Evolutionary conservation across 1,284 basidiomycete species (phyloP).

Genomic region (Vanrija sp.): DNA sequence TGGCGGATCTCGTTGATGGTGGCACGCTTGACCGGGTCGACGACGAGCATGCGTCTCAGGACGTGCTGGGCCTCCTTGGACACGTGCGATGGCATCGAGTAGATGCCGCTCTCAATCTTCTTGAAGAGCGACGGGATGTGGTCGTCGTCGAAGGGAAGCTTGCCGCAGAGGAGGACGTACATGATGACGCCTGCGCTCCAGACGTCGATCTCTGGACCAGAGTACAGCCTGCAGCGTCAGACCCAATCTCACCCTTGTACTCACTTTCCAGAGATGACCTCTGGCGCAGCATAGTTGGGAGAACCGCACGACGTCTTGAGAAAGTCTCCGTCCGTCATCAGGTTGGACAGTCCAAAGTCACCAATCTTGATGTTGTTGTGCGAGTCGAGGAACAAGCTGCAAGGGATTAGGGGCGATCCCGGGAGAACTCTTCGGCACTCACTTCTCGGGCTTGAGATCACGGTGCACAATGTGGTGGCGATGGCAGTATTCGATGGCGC

Average conservation of each 20-base stretch:
- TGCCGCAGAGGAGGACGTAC: constrained; percentile 89
- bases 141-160: constrained; percentile 91
- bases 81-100: constrained; percentile 73
- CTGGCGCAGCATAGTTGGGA: constrained; percentile 93
- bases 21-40: constrained; percentile 88
- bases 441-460: constrained; percentile 92
- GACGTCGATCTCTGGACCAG: constrained; percentile 94
- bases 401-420: constrained; percentile 53
- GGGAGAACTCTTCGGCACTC: constrained; percentile 15
- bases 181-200: constrained; percentile 95
- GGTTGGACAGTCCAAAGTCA: constrained; percentile 89
- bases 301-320: constrained; percentile 91
- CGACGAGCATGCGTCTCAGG: constrained; percentile 79
- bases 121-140: constrained; percentile 86
- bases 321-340: constrained; percentile 92
- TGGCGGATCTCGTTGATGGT: constrained; percentile 83
- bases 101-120: constrained; percentile 85
- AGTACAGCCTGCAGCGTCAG: constrained; percentile 60
- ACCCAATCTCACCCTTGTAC: constrained; percentile 12
- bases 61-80: constrained; percentile 71
- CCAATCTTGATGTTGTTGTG: constrained; percentile 77
- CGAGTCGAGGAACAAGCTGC: constrained; percentile 53
- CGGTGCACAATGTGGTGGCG: constrained; percentile 91
- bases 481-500: constrained; percentile 92
- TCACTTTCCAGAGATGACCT: constrained; percentile 81